A percentile compares a stretch with the other conserved stretches of the same genome.
These are phyloP conservation scores for Aspergillus neotritici DNA, from an alignment of 2,329 filamentous ascomycete genomes.

Conservation along the genomic window DNA sequence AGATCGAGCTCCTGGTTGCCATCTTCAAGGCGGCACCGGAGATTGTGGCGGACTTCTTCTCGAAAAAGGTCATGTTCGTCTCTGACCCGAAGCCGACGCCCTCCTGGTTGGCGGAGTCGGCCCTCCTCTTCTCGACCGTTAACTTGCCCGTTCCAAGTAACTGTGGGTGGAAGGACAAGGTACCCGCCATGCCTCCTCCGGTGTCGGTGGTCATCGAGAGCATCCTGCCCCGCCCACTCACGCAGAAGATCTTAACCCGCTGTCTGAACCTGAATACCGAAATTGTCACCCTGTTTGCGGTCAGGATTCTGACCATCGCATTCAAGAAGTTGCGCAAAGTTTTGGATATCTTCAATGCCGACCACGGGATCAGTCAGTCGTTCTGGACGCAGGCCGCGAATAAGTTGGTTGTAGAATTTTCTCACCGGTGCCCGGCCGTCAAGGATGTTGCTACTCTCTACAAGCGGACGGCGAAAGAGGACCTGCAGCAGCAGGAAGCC, in stretches of 20 bases:
- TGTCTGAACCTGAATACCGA: constrained; percentile 74
- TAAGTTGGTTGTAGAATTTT: constrained; percentile 68
- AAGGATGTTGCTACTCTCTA: constrained; percentile 74
- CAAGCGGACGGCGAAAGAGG: constrained; percentile 60
- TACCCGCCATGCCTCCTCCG: constrained; percentile 67
- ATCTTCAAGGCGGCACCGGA: constrained; percentile 81
- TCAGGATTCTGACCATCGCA: constrained; percentile 70
- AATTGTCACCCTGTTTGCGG: constrained; percentile 76
- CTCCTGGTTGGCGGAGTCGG: constrained; percentile 91
- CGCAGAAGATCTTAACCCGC: constrained; percentile 68
- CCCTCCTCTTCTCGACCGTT: constrained; percentile 78
- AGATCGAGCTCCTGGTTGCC: constrained; percentile 72
- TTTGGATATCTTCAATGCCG: constrained; percentile 55
- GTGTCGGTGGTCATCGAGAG: constrained; percentile 75
- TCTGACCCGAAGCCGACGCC: constrained; percentile 89
- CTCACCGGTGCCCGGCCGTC: constrained; percentile 70
- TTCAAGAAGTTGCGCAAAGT: constrained; percentile 70
- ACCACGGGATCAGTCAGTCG: constrained; percentile 39
- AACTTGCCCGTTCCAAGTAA: constrained; percentile 65
- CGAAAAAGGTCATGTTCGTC: constrained; percentile 69
- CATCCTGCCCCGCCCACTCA: constrained; percentile 76
- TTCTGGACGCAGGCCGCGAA: constrained; percentile 66
- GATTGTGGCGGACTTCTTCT: constrained; percentile 80
- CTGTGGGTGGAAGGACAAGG: constrained; percentile 62
- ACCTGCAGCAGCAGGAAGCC: constrained; percentile 70